Conservation (phyloP, 2,329 filamentous ascomycete species). For the Arthrobotrys entomopaga region DNA sequence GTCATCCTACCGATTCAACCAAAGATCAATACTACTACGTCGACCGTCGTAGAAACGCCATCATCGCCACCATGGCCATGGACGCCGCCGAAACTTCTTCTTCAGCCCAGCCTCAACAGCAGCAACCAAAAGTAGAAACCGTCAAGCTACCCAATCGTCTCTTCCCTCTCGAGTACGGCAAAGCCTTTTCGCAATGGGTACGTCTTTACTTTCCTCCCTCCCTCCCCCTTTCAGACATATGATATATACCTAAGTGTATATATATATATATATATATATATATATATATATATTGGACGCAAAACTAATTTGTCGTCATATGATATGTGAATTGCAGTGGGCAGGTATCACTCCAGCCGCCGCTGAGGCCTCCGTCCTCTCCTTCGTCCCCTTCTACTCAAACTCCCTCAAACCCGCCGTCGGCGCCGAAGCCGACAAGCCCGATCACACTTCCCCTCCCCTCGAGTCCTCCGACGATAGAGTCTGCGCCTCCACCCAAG, state of each 20-base stretch:
- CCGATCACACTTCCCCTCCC: conserved; percentile 73
- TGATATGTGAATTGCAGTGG: conserved; percentile 75
- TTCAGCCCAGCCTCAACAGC: conserved; percentile 61
- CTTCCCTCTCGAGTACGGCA: conserved; percentile 93
- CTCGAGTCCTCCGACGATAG: conserved; percentile 70
- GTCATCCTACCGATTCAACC: conserved; percentile 2
- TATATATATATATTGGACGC: too few relatives aligned
- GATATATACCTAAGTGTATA: background rate
- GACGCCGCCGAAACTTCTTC: conserved; percentile 28
- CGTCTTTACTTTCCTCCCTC: conserved; percentile 60
- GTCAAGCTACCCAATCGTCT: conserved; percentile 59
- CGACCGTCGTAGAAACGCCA: conserved; percentile 29
- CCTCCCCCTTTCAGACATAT: too few relatives aligned
- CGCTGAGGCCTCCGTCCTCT: conserved; percentile 88
- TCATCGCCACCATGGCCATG: conserved; percentile 47
- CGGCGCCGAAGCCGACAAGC: conserved; percentile 42
- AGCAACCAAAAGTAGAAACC: conserved; percentile 55
- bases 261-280: background rate
- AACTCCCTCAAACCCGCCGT: conserved; percentile 54
- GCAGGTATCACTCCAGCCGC: conserved; percentile 79
- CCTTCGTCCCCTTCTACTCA: conserved; percentile 76
- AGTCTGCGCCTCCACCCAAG: conserved; percentile 85
- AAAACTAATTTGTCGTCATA: background rate
- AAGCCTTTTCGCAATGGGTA: conserved; percentile 91
- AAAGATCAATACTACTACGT: conserved; percentile 42